Evolutionary conservation across 1,139 yeast species (phyloP).

Genomic region (Debaryomyces sp.): DNA sequence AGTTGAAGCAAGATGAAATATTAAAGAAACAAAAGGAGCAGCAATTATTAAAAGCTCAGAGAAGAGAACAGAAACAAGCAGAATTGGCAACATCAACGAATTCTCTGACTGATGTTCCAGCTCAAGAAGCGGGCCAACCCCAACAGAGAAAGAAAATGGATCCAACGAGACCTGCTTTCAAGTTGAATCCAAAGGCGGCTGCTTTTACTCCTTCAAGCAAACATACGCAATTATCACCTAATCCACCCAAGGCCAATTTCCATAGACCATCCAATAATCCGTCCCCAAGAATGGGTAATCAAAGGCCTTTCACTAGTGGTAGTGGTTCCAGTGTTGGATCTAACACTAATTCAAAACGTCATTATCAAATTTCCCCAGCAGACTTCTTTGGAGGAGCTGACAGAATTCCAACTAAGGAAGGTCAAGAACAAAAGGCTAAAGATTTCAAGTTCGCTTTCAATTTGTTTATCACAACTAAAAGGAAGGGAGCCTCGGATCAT

Average conservation of each 20-base stretch:
- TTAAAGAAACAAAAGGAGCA: slow-evolving; percentile 35
- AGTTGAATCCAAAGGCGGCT: slow-evolving; percentile 72
- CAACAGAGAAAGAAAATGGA: slow-evolving; percentile 50
- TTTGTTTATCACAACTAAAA: slow-evolving; percentile 50
- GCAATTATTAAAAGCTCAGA: slow-evolving; percentile 18
- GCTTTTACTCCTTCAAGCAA: slow-evolving; percentile 62
- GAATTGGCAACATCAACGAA: slow-evolving; percentile 12
- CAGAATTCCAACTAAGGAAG: slow-evolving; percentile 50
- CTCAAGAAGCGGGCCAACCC: slow-evolving; percentile 7
- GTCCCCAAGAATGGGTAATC: slow-evolving; percentile 38
- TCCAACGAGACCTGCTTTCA: slow-evolving; percentile 60
- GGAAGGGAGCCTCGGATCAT: slow-evolving; percentile 35
- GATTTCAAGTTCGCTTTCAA: slow-evolving; percentile 56
- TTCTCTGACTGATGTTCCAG: slow-evolving; percentile 11
- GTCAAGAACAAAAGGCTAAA: slow-evolving; percentile 37
- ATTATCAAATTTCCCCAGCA: slow-evolving; percentile 44
- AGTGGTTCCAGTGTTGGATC: slow-evolving; percentile 17
- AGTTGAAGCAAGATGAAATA: slow-evolving; percentile 64
- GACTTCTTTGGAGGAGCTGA: slow-evolving; percentile 53
- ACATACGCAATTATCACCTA: slow-evolving; percentile 33
- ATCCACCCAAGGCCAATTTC: slow-evolving; percentile 30
- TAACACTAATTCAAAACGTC: slow-evolving; percentile 31
- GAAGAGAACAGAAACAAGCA: slow-evolving; percentile 15
- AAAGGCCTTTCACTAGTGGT: slow-evolving; percentile 34
- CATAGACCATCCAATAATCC: slow-evolving; percentile 32